Percentiles rank a stretch among this genome's conserved stretches.
phyloP scores from a whole-genome alignment of 805 yeast genomes.

The Candida peoriensis region DNA sequence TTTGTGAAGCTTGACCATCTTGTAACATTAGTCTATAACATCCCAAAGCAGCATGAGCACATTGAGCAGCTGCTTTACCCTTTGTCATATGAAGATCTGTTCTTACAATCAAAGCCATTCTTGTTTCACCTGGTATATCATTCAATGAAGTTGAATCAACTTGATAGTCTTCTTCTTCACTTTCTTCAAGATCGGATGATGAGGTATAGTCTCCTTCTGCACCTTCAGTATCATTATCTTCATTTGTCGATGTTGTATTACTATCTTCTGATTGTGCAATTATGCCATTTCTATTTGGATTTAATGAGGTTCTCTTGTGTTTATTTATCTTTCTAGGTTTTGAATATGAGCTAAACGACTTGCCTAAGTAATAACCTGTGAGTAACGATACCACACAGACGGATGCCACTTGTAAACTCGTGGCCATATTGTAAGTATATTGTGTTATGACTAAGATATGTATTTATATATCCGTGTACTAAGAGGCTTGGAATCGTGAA shows the following conservation, averaged over 20 bases:
- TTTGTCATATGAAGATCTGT: slow-evolving; percentile 88
- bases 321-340: background rate
- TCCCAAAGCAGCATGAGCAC: slow-evolving; percentile 95
- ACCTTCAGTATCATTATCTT: slow-evolving; percentile 25
- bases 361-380: slow-evolving; percentile 32
- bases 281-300: slow-evolving; percentile 10
- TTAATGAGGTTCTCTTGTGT: slow-evolving; percentile 1
- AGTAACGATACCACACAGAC: slow-evolving; percentile 33
- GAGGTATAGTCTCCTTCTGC: slow-evolving; percentile 30
- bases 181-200: slow-evolving; percentile 37
- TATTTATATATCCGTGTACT: no score
- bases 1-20: slow-evolving; percentile 45
- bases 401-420: slow-evolving; percentile 26
- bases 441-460: no score
- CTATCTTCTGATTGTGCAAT: slow-evolving; percentile 6
- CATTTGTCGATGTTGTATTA: slow-evolving; percentile 16
- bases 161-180: slow-evolving; percentile 50
- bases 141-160: slow-evolving; percentile 58
- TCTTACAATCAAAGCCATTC: slow-evolving; percentile 85
- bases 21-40: slow-evolving; percentile 67
- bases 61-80: slow-evolving; percentile 97
- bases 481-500: no score
- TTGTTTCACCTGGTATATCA: slow-evolving; percentile 69
- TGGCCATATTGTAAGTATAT: slow-evolving; percentile 9
- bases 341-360: slow-evolving; percentile 15